Evolutionary conservation across 2,329 filamentous ascomycete species (phyloP).

Genomic region (Pseudogymnoascus sp.): DNA sequence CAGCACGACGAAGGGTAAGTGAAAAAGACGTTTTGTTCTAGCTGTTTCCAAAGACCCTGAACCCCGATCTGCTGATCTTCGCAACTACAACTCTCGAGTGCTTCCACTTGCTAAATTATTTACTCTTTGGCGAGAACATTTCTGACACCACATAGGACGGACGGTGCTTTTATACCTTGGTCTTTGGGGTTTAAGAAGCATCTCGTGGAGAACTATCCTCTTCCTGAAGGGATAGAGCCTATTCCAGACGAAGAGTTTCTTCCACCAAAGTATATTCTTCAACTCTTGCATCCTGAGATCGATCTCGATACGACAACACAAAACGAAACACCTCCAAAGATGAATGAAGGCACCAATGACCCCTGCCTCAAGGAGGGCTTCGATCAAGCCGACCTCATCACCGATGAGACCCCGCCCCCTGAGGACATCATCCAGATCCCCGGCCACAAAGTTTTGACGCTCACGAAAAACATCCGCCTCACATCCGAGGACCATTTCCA

Average conservation of each 20-base stretch:
- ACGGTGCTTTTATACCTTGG: constrained; percentile 77
- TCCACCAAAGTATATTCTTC: constrained; percentile 62
- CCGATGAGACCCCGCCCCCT: not conserved
- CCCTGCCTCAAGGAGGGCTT: not conserved
- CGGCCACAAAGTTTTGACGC: constrained; percentile 33
- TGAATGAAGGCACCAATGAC: not conserved
- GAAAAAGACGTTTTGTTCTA: not conserved
- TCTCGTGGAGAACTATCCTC: constrained; percentile 58
- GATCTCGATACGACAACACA: constrained; percentile 11
- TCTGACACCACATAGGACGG: constrained; percentile 47
- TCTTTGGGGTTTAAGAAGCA: constrained; percentile 55
- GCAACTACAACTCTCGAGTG: not conserved
- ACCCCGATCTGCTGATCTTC: not conserved
- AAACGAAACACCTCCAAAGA: not conserved
- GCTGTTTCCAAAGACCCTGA: not conserved
- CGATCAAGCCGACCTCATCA: constrained; percentile 26
- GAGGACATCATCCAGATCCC: not conserved
- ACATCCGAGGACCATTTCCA: constrained; percentile 80
- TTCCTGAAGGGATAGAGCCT: constrained; percentile 55
- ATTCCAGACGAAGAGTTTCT: constrained; percentile 68
- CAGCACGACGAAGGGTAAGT: constrained; percentile 80
- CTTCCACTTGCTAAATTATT: constrained; percentile 6
- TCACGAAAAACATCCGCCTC: constrained; percentile 61
- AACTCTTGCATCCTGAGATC: constrained; percentile 23
- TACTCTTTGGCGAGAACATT: not conserved